These are phyloP conservation scores for Heliamphora exappendiculata DNA, from an alignment of 148 eudicot species.

Conservation along the genomic window DNA sequence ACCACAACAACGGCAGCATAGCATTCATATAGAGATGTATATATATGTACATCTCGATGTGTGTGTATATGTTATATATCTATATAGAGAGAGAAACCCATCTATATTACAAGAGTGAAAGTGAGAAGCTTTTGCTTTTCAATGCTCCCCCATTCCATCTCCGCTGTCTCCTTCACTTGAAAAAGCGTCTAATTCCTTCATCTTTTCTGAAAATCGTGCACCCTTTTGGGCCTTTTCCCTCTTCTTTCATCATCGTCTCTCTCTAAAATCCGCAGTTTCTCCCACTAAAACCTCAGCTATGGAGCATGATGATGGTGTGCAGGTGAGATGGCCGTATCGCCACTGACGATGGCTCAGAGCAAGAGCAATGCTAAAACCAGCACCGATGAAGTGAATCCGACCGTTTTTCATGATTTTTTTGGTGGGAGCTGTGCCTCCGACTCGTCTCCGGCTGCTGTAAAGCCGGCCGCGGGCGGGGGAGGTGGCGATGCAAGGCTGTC, in stretches of 20 bases:
- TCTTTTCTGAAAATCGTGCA: constrained; percentile 36
- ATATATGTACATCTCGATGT: neutral
- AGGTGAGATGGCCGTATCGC: constrained; percentile 25
- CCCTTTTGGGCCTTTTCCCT: constrained; percentile 13
- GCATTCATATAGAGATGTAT: neutral
- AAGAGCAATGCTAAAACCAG: constrained; percentile 16
- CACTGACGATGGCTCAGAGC: constrained; percentile 25
- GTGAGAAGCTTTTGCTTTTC: constrained; percentile 34
- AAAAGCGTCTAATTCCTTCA: constrained; percentile 1
- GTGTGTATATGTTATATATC: neutral
- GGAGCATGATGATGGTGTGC: constrained; percentile 10
- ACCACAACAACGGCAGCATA: neutral
- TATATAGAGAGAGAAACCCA: neutral
- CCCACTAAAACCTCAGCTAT: neutral
- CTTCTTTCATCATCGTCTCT: constrained; percentile 8
- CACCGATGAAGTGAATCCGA: constrained; percentile 26
- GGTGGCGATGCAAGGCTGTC: constrained; percentile 22
- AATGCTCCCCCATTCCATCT: constrained; percentile 22
- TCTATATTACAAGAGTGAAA: neutral
- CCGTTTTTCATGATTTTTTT: constrained; percentile 59
- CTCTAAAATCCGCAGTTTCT: neutral
- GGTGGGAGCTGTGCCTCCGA: constrained; percentile 28
- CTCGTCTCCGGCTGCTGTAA: constrained; percentile 21
- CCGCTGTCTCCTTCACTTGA: neutral
- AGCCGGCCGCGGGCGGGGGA: neutral